Evolutionary conservation across 305 asterid genomes (phyloP).

Genomic region (Fraxinus nigra): DNA sequence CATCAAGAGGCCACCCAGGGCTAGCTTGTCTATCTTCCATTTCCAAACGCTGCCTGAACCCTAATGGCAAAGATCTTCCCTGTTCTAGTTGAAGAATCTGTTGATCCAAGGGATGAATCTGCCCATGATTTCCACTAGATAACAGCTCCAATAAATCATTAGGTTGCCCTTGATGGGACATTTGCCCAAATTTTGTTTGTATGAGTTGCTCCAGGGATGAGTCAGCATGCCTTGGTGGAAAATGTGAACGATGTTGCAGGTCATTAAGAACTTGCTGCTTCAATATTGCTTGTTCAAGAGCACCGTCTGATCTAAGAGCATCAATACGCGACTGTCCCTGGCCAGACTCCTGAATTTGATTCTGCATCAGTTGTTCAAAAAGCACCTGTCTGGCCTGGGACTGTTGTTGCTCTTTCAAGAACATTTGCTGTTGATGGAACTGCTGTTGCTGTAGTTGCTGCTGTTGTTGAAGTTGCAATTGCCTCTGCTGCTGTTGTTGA

Average conservation of each 20-base stretch:
- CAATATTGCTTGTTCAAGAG: conserved; percentile 65
- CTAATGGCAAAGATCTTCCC: conserved; percentile 75
- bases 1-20: conserved; percentile 68
- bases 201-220: conserved; percentile 78
- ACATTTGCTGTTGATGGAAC: conserved; percentile 69
- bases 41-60: conserved; percentile 74
- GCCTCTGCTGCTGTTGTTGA: conserved; percentile 38
- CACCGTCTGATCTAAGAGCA: conserved; percentile 58
- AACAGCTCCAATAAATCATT: conserved; percentile 69
- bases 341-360: conserved; percentile 65
- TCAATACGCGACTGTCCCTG: conserved; percentile 64
- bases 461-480: conserved; percentile 53
- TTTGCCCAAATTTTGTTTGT: conserved; percentile 76
- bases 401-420: conserved; percentile 72
- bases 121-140: conserved; percentile 74
- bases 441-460: conserved; percentile 56
- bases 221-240: conserved; percentile 65
- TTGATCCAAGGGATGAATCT: conserved; percentile 65
- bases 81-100: conserved; percentile 83
- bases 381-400: conserved; percentile 71
- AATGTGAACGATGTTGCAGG: conserved; percentile 63
- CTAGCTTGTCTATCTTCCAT: conserved; percentile 75
- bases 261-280: conserved; percentile 74
- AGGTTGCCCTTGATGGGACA: conserved; percentile 62
- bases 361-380: conserved; percentile 76